Evolutionary conservation across 2,329 filamentous ascomycete species (phyloP), one percentile per base, ranked within the genome.

Genomic region (Fusarium chlamydosporum): DNA sequence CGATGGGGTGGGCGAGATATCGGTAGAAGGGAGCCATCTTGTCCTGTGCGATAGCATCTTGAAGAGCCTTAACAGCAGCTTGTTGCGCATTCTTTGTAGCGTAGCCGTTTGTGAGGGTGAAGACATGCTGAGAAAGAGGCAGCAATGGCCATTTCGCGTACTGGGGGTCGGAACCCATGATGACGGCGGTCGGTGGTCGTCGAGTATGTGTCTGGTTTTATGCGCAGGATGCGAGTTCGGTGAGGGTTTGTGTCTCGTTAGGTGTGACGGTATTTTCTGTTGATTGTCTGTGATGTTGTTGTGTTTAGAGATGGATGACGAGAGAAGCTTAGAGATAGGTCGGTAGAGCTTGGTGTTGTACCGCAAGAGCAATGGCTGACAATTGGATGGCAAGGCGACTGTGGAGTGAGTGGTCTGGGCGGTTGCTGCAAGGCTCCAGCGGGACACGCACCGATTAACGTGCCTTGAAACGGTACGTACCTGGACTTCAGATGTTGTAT

Each of bases 1-100:
- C 92, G 66, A 88, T 85, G 8, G 92, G 92, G 76, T 96, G 92
- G 67, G 92, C 91, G 51, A 96, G 87, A 79, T 94, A 92, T 77
- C 91, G 89, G 83, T 96, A 96, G 67, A 96, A 88, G 29, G 92
- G 92, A 18, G 92, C 92, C 91, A 96, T 96, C 83, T 94, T 92
- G 79, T 95, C 86, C 81, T 93, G 88, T 75, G 84, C 82, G 80
- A 96, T 95, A 79, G 91, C 92, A 86, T 94, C 90, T 84, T 94
- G 91, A 61, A 96, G 85, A 65, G 85, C 85, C 81, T 92, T 92
- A 71, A 90, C 85, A 38, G 92, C 89, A 57, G 86, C 81, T 80
- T 94, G 89, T 81, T 94, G 92, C 61, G 86, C 81, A 60, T 82
- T 71, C 77, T 86, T 86, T 63, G 89, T 82, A 73, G 92, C 88